Evolutionary conservation across 495 filamentous ascomycete species (phyloP).

Genomic region (Niebla homalea): DNA sequence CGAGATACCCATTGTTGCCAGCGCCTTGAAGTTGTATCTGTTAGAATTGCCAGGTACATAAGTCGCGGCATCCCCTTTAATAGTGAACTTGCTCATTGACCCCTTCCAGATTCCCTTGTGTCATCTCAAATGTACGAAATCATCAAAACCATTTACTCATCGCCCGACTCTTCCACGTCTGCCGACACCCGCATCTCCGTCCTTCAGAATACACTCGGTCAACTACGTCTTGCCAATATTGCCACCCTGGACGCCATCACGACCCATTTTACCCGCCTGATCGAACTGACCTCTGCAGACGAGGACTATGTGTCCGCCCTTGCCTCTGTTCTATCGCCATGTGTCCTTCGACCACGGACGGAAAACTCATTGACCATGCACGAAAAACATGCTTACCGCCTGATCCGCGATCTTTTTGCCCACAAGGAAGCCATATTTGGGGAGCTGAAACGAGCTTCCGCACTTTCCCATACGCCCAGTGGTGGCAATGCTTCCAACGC

Average conservation of each 20-base stretch:
- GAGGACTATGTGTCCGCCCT: conserved; percentile 70
- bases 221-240: conserved; percentile 92
- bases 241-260: conserved; percentile 95
- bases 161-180: conserved; percentile 38
- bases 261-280: conserved; percentile 93
- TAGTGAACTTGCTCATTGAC: conserved; percentile 5
- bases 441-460: conserved; percentile 85
- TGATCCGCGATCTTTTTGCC: conserved; percentile 84
- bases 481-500: conserved; percentile 28
- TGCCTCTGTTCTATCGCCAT: conserved; percentile 67
- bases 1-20: conserved; percentile 87
- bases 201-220: conserved; percentile 87
- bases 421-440: conserved; percentile 92
- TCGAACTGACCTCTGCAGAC: conserved; percentile 92
- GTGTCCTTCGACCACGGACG: conserved; percentile 71
- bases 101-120: conserved; percentile 69
- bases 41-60: conserved; percentile 77
- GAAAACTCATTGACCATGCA: conserved; percentile 89
- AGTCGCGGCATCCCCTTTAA: neutral
- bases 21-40: conserved; percentile 87
- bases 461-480: conserved; percentile 40
- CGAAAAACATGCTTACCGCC: conserved; percentile 82
- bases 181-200: conserved; percentile 77
- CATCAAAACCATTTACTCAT: conserved; percentile 83
- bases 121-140: conserved; percentile 99